phyloP scores from a whole-genome alignment of 2,329 filamentous ascomycete species.

The Endothia cerciana region DNA sequence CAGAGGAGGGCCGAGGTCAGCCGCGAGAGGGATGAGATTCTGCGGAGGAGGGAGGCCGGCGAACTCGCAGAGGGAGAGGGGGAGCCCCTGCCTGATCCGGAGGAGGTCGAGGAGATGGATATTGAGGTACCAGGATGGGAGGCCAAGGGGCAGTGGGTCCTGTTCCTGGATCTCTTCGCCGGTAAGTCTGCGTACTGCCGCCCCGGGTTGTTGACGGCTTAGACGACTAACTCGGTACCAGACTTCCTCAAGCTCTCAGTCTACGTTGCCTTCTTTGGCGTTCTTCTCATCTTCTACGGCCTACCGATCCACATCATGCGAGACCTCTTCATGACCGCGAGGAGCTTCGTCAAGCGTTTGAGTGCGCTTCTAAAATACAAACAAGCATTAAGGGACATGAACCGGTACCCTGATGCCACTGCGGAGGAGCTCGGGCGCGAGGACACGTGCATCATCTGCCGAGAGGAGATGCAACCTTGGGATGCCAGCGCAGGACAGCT shows the following conservation, averaged over 20 bases:
- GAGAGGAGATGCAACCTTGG: conserved; percentile 93
- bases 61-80: conserved; percentile 53
- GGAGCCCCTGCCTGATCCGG: conserved; percentile 58
- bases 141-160: conserved; percentile 88
- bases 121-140: conserved; percentile 97
- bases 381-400: conserved; percentile 92
- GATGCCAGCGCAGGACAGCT: conserved; percentile 67
- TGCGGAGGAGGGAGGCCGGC: conserved; percentile 51
- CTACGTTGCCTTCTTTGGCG: conserved; percentile 89
- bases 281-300: conserved; percentile 92
- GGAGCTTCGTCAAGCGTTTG: conserved; percentile 90
- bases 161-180: conserved; percentile 83
- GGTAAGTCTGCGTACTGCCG: conserved; percentile 51
- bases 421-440: conserved; percentile 82
- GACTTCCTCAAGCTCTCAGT: conserved; percentile 91
- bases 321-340: conserved; percentile 90
- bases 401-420: conserved; percentile 89
- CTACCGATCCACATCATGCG: conserved; percentile 96
- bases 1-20: conserved; percentile 71
- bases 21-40: conserved; percentile 57
- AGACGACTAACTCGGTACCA: conserved; percentile 37
- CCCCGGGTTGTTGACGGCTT: neutral
- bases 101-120: conserved; percentile 86
- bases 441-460: conserved; percentile 96
- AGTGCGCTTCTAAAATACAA: conserved; percentile 87